Conservation (phyloP, 495 filamentous ascomycete species). For the Cercophora sp. region DNA sequence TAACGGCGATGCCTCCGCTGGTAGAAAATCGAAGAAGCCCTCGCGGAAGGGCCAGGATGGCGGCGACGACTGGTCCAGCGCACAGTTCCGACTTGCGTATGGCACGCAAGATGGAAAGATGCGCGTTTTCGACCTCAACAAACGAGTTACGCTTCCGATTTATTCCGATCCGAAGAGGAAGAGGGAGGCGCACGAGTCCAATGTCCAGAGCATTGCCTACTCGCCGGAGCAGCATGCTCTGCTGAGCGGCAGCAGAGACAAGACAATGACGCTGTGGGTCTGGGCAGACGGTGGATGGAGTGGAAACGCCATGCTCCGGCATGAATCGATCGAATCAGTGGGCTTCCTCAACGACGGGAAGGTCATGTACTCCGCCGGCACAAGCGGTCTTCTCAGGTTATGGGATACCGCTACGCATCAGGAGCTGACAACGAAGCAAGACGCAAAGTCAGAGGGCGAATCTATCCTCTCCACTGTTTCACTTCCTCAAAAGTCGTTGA, state of each 20-base stretch:
- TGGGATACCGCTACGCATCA: slow-evolving; percentile 73
- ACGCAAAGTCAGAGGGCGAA: slow-evolving; percentile 65
- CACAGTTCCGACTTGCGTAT: slow-evolving; percentile 75
- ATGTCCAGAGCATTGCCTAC: slow-evolving; percentile 80
- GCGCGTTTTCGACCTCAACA: slow-evolving; percentile 85
- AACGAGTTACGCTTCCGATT: slow-evolving; percentile 68
- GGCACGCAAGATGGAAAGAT: slow-evolving; percentile 91
- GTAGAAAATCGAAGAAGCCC: slow-evolving; percentile 32
- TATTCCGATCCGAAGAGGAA: slow-evolving; percentile 42
- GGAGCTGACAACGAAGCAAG: slow-evolving; percentile 73
- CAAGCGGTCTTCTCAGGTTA: slow-evolving; percentile 72
- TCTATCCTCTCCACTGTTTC: slow-evolving; percentile 70
- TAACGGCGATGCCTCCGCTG: slow-evolving; percentile 22
- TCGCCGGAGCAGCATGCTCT: slow-evolving; percentile 68
- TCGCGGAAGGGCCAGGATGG: slow-evolving; percentile 44
- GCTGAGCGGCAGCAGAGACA: slow-evolving; percentile 88
- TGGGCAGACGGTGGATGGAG: slow-evolving; percentile 89
- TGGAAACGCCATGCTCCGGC: slow-evolving; percentile 73
- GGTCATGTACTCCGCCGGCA: slow-evolving; percentile 79
- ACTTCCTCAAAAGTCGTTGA: slow-evolving; percentile 54
- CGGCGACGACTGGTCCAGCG: slow-evolving; percentile 29
- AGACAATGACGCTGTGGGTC: slow-evolving; percentile 88
- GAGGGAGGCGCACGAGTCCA: slow-evolving; percentile 81
- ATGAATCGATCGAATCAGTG: slow-evolving; percentile 80
- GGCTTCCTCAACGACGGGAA: slow-evolving; percentile 69